phyloP scores from a whole-genome alignment of 495 filamentous ascomycete species.

The Hypoxylon fuscum region DNA sequence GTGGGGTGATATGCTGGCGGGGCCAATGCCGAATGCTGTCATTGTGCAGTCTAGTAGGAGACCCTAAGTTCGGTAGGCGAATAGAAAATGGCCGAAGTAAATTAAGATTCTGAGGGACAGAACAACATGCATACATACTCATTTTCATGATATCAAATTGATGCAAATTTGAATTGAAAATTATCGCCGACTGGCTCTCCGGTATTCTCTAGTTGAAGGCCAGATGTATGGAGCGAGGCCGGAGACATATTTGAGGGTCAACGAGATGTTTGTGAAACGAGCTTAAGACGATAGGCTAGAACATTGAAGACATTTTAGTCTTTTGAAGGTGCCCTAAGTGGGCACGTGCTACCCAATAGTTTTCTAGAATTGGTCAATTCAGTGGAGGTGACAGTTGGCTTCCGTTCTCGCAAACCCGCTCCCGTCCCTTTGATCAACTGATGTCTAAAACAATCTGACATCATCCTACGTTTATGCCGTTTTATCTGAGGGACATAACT shows the following conservation, averaged over 20 bases:
- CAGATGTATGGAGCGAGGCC: too few species aligned
- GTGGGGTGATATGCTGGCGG: slow-evolving; percentile 26
- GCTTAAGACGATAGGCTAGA: too few species aligned
- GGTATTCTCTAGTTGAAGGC: too few species aligned
- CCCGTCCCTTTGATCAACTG: too few species aligned
- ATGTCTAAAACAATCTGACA: slow-evolving; percentile 13
- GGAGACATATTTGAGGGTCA: too few species aligned
- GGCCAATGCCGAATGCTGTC: slow-evolving; percentile 25
- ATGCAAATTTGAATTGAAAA: too few species aligned
- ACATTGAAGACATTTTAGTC: too few species aligned
- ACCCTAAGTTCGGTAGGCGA: slow-evolving; percentile 21
- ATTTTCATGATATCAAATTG: too few species aligned
- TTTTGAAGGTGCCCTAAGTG: too few species aligned
- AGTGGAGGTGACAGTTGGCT: slow-evolving; percentile 1
- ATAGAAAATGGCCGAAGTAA: slow-evolving; percentile 14
- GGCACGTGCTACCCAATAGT: not conserved
- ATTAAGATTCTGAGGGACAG: too few species aligned
- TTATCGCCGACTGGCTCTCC: too few species aligned
- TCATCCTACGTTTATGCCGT: slow-evolving; percentile 5
- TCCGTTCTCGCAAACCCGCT: slow-evolving; percentile 4
- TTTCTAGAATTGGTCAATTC: slow-evolving; percentile 12
- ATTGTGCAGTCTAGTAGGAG: slow-evolving; percentile 28
- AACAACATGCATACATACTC: not conserved
- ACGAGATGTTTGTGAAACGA: too few species aligned
- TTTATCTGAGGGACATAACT: slow-evolving; percentile 10